Percentiles rank a stretch among this genome's conserved stretches.
These are phyloP conservation scores for Suhomyces guaymorum DNA, from an alignment of 1,139 yeast species.

Conservation along the genomic window DNA sequence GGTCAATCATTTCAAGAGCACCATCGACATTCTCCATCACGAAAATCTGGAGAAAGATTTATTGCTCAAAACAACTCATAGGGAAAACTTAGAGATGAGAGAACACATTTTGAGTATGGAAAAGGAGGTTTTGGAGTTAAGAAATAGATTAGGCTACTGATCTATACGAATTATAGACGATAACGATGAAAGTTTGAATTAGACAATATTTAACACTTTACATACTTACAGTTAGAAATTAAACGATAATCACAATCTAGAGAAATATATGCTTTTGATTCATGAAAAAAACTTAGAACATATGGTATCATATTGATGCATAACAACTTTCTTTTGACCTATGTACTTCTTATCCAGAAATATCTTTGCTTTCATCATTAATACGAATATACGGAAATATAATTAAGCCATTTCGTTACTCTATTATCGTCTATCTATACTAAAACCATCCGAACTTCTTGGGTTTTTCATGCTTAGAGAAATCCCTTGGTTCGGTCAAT, in stretches of 20 bases:
- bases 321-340: no score
- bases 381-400: no score
- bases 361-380: no score
- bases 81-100: slow-evolving; percentile 49
- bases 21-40: slow-evolving; percentile 37
- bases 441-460: slow-evolving; percentile 26
- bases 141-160: slow-evolving; percentile 31
- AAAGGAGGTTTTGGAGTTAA: slow-evolving; percentile 67
- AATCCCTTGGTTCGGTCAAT: slow-evolving; percentile 33
- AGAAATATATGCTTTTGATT: no score
- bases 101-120: slow-evolving; percentile 59
- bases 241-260: no score
- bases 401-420: not conserved
- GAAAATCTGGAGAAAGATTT: slow-evolving; percentile 47
- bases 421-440: slow-evolving; percentile 7
- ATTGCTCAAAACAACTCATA: slow-evolving; percentile 33
- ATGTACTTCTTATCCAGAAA: no score
- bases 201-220: no score
- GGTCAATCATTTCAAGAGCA: slow-evolving; percentile 35
- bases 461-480: slow-evolving; percentile 15
- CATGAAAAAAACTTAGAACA: no score
- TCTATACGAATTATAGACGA: not conserved
- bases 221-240: no score
- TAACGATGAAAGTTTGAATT: no score
- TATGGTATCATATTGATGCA: no score